Conservation (phyloP, 345 rosid species). For the Cardamine resedifolia region DNA sequence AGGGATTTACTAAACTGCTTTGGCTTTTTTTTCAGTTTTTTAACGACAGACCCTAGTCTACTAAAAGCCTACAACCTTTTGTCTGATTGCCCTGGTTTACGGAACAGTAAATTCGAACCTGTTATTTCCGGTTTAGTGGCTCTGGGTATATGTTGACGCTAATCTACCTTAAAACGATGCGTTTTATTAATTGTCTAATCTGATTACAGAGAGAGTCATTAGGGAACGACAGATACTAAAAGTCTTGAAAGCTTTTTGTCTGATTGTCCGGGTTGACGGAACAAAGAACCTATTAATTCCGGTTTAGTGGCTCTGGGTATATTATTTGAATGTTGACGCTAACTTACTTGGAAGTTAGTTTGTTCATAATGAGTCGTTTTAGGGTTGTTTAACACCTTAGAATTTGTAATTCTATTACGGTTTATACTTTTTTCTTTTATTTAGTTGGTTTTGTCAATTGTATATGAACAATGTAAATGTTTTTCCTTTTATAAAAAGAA, state of each 20-base stretch:
- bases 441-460: not conserved
- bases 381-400: not conserved
- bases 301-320: not conserved
- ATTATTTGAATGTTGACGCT: not conserved
- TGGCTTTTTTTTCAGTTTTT: not conserved
- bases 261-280: not conserved
- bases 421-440: not conserved
- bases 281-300: not conserved
- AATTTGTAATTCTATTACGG: not conserved
- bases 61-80: not conserved
- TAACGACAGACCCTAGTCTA: not conserved
- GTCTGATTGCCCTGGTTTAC: not conserved
- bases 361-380: not conserved
- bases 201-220: too few species aligned
- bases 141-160: not conserved
- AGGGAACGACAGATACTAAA: not conserved
- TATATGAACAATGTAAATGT: not conserved
- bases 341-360: not conserved
- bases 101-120: not conserved
- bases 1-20: not conserved
- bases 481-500: not conserved
- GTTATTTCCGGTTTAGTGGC: not conserved
- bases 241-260: not conserved
- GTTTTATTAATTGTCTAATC: too few species aligned
- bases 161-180: too few species aligned